These are phyloP conservation scores for Kalanchoe fedtschenkoi DNA, from an alignment of 164 flowering plant genomes.

Conservation along the genomic window DNA sequence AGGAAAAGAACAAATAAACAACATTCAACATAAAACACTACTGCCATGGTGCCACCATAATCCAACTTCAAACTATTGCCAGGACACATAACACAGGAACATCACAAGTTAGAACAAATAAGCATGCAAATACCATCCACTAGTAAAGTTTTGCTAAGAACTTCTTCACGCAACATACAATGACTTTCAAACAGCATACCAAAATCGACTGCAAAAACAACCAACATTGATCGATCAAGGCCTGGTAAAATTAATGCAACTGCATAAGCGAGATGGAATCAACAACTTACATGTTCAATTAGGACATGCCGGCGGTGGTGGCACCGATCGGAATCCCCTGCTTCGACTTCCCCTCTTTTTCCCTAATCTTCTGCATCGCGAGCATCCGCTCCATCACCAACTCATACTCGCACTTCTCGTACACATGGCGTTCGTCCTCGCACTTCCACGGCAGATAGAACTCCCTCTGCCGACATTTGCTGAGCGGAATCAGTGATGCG, in stretches of 20 bases:
- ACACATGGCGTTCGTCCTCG: constrained; percentile 78
- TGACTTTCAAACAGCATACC: not conserved
- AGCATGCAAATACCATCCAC: no score
- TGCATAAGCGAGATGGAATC: not conserved
- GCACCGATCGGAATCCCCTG: constrained; percentile 60
- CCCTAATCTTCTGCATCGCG: constrained; percentile 86
- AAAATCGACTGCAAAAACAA: no score
- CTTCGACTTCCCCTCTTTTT: constrained; percentile 32
- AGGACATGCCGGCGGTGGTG: constrained; percentile 50
- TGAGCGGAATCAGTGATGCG: constrained; percentile 88
- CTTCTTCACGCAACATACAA: no score
- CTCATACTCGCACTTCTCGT: constrained; percentile 98
- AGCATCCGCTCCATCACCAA: constrained; percentile 95
- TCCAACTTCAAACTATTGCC: no score
- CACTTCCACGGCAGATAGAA: constrained; percentile 94
- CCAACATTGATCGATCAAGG: not conserved
- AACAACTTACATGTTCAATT: not conserved
- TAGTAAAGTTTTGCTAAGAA: no score
- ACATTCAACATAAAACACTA: no score
- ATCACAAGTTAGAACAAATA: no score
- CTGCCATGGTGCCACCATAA: no score
- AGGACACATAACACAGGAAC: no score
- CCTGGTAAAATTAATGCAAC: not conserved
- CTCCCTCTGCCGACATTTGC: constrained; percentile 81
- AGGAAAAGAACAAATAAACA: no score